These are phyloP conservation scores for Beauveria sp. DNA, from an alignment of 2,329 filamentous ascomycete species.

Conservation along the genomic window DNA sequence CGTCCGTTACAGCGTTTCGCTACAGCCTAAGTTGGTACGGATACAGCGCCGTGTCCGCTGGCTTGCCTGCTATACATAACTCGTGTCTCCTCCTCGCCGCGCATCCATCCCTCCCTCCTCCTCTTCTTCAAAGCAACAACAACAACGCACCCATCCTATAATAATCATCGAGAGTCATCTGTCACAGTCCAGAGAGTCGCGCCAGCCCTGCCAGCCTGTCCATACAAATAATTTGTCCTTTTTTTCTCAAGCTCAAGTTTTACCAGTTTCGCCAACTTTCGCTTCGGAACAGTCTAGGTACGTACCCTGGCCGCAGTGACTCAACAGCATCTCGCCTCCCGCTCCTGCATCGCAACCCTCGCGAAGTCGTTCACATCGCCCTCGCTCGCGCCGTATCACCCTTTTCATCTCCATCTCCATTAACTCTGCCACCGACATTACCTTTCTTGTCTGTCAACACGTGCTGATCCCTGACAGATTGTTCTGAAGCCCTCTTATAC, in stretches of 20 bases:
- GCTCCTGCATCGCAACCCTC: not conserved
- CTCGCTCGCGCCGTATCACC: constrained; percentile 16
- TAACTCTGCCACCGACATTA: constrained; percentile 17
- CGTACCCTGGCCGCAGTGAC: constrained; percentile 10
- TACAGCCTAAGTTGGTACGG: not conserved
- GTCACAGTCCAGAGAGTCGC: constrained; percentile 55
- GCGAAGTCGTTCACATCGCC: not conserved
- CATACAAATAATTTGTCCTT: not conserved
- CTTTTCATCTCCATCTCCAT: constrained; percentile 17
- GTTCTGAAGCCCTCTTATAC: constrained; percentile 35
- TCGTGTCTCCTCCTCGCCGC: constrained; percentile 14
- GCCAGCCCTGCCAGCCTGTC: constrained; percentile 40
- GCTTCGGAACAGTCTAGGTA: constrained; percentile 11
- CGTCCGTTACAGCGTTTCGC: not conserved
- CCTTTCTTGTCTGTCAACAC: not conserved
- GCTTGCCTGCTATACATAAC: constrained; percentile 15
- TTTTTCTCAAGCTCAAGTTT: not conserved
- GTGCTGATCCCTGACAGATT: constrained; percentile 19
- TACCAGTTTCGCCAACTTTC: constrained; percentile 7
- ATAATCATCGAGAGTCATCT: constrained; percentile 47
- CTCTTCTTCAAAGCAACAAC: constrained; percentile 36
- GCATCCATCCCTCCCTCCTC: constrained; percentile 28
- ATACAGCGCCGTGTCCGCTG: too few relatives aligned
- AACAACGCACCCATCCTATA: constrained; percentile 41
- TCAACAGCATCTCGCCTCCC: constrained; percentile 6